These are phyloP conservation scores for Aspergillus chevalieri DNA, from an alignment of 2,329 filamentous ascomycete species.

Conservation along the genomic window DNA sequence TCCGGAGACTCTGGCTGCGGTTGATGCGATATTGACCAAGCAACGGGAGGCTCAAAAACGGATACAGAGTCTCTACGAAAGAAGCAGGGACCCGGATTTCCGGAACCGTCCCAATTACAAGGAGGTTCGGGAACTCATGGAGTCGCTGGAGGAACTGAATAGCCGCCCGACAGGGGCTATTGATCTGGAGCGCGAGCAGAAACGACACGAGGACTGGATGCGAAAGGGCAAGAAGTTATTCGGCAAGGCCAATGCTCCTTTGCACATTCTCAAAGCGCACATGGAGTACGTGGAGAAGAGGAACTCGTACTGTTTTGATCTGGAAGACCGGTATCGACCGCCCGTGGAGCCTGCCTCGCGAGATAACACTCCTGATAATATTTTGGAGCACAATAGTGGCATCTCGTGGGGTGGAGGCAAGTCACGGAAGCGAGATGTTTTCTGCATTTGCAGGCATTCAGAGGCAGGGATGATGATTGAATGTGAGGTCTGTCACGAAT, in stretches of 20 bases:
- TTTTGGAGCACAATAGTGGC: slow-evolving; percentile 40
- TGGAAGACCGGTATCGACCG: slow-evolving; percentile 77
- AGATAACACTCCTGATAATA: slow-evolving; percentile 61
- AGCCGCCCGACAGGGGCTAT: slow-evolving; percentile 87
- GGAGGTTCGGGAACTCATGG: slow-evolving; percentile 86
- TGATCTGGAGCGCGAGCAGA: slow-evolving; percentile 89
- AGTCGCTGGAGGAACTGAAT: slow-evolving; percentile 78
- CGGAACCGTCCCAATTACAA: slow-evolving; percentile 76
- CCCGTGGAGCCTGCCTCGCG: slow-evolving; percentile 89
- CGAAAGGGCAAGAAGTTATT: slow-evolving; percentile 95
- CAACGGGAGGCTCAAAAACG: slow-evolving; percentile 89
- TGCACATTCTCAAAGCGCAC: slow-evolving; percentile 91
- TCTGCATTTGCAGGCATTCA: slow-evolving; percentile 88
- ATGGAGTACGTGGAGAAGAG: slow-evolving; percentile 89
- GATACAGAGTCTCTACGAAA: slow-evolving; percentile 74
- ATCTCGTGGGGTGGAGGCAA: slow-evolving; percentile 40
- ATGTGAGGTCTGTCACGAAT: slow-evolving; percentile 95
- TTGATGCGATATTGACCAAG: slow-evolving; percentile 91
- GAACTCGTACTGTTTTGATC: slow-evolving; percentile 86
- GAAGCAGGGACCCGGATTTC: slow-evolving; percentile 68
- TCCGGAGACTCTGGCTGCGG: slow-evolving; percentile 67
- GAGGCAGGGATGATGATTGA: slow-evolving; percentile 99
- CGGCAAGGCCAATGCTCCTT: slow-evolving; percentile 91
- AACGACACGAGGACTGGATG: slow-evolving; percentile 98
- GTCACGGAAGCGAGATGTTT: slow-evolving; percentile 69